Evolutionary conservation across 75 land plant genomes (phyloP), one percentile per base, ranked within the genome.

Genomic region (Cunninghamia lanceolata): DNA sequence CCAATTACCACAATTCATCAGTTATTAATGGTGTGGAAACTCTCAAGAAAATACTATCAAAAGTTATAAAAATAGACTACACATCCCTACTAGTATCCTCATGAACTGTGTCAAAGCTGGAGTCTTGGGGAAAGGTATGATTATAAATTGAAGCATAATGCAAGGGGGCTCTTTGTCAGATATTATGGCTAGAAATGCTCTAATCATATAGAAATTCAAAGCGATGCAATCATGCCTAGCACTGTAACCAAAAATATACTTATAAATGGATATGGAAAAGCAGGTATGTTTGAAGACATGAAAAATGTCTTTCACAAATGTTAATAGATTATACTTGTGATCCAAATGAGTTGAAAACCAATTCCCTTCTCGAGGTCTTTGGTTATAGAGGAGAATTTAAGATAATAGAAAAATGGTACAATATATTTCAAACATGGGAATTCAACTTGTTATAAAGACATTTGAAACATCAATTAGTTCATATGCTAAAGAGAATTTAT

Each of bases 271-370:
- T n/a, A n/a, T n/a, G 99, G 98, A 15, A 96, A 90, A 89, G 94
- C 92, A 32, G 96, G 98, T 35, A 90, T 89, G 59, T 92, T 90
- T 74, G 87, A 88, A 15, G 86, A 92, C 79, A 93, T 98, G 94
- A 95, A 98, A 88, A 91, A 87, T 36, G 86, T 40, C 86, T 96
- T 6, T 63, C 87, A 14, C 86, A 87, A 16, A 98, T 98, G 96
- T 89, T 96, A 3, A 91, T 88, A 85, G 90, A 92, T 70, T 42
- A 84, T 11, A 82, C 87, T 25, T 89, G 92, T 79, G 92, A 88
- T 56, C 95, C 98, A 59, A 96, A 98, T 89, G 92, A 91, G 4
- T 93, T 96, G 95, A 96, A 96, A 17, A 94, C 93, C 93, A 98
- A 98, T 85, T 90, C 89, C 4, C 88, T 98, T 38, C 85, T 98